phyloP scores from a whole-genome alignment of 1,284 basidiomycete genomes.

The Polyporus tsugae region DNA sequence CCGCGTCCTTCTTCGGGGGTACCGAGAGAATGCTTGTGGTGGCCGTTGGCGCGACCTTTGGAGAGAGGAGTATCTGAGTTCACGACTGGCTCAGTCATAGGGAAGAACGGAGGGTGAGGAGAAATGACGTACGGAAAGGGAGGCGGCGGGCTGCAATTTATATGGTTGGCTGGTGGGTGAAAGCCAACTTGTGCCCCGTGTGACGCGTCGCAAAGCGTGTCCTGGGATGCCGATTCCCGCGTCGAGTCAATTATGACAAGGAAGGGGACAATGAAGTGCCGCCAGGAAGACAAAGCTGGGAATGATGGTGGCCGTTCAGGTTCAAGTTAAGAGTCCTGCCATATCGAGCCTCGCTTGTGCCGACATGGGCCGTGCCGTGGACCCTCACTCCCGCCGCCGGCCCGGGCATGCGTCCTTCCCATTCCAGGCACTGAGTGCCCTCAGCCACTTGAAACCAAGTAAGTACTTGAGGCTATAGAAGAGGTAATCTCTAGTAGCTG shows the following conservation, averaged over 20 bases:
- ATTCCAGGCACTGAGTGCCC: no score
- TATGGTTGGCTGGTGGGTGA: neutral
- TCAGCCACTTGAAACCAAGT: no score
- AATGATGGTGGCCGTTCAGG: slow-evolving; percentile 2
- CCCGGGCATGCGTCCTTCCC: no score
- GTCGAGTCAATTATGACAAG: neutral
- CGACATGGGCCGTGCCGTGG: no score
- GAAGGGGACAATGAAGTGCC: neutral
- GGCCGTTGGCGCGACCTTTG: neutral
- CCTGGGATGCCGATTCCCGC: neutral
- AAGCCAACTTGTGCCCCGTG: neutral
- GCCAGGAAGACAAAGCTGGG: neutral
- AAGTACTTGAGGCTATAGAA: no score
- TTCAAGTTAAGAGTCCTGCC: neutral
- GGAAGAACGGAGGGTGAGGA: neutral
- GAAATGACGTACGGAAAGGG: neutral
- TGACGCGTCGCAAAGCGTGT: neutral
- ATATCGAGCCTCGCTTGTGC: neutral
- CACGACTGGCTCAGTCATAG: neutral
- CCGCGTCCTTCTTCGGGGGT: neutral
- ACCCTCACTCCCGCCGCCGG: no score
- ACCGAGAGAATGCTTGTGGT: neutral
- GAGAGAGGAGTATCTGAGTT: neutral
- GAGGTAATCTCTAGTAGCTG: no score
- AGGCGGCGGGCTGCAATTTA: neutral